Base-by-base conservation (phyloP, 2,329 filamentous ascomycete genomes). In the Thelonectria discophora region DNA sequence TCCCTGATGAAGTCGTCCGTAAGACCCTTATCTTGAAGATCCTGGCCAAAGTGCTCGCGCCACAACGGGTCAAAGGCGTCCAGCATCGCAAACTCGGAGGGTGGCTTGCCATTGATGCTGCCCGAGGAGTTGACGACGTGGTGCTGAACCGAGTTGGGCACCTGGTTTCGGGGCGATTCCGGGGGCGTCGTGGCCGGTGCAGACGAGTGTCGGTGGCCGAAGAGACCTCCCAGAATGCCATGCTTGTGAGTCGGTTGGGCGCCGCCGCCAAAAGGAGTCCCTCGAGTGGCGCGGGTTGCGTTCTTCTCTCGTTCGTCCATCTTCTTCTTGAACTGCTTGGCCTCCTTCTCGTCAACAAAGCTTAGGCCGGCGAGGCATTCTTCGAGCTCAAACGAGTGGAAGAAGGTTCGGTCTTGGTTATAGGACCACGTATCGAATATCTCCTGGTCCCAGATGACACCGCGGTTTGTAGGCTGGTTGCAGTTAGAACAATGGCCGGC, bases 341-440 rank as follows among this genome's bases (percentile, higher is more conserved):
- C 95, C 80, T 99, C 95, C 79, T 97, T 98, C 81, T 98, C 95
- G 77, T 98, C 95, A 63, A 90, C 89, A 73, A 99, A 99, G 21
- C 93, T 97, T 62, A 99, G 81, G 1, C 90, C 95, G 6, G 93
- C 95, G 63, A 96, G 81, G 73, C 93, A 98, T 65, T 96, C 89
- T 78, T 98, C 94, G 58, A 97, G 86, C 80, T 99, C 95, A 75
- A 99, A 99, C 6, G 92, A 93, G 79, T 98, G 94, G 80, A 99
- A 99, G 80, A 97, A 99, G 62, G 92, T 94, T 64, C 95, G 90
- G 76, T 99, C 95, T 75, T 97, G 94, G 79, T 97, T 97, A 82
- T 98, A 99, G 65, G 85, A 84, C 84, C 97, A 98, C 52, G 88
- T 89, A 70, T 99, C 94, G 80, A 97, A 99, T 72, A 99, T 93